phyloP scores from a whole-genome alignment of 345 rosid species.

The Crucihimalaya himalaica region DNA sequence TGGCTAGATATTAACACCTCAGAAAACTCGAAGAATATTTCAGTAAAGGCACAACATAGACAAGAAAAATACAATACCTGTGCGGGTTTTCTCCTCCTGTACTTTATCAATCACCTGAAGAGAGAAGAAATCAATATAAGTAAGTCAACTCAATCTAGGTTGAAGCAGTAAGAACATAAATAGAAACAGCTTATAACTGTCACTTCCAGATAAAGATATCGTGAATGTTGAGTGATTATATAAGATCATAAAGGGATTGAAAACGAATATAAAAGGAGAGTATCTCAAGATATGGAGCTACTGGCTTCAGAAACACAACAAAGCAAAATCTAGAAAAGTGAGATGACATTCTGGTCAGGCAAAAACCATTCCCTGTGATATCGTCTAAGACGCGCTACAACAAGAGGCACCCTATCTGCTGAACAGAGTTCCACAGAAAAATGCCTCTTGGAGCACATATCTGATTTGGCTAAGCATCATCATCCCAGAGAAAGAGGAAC shows the following conservation, averaged over 20 bases:
- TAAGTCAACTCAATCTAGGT: not conserved
- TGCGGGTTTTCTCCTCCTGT: conserved; percentile 42
- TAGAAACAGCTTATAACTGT: not conserved
- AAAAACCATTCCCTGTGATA: conserved; percentile 42
- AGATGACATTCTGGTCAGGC: conserved; percentile 39
- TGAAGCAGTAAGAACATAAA: not conserved
- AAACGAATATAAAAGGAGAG: not conserved
- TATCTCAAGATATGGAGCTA: not conserved
- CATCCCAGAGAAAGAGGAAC: conserved; percentile 25
- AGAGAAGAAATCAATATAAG: not conserved
- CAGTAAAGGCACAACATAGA: not conserved
- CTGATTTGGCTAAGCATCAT: conserved; percentile 47
- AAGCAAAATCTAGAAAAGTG: not conserved
- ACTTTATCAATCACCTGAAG: conserved; percentile 43
- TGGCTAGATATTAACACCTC: not conserved
- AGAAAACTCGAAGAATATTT: not conserved
- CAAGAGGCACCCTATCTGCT: conserved; percentile 19
- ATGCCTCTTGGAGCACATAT: conserved; percentile 41
- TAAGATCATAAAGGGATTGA: not conserved
- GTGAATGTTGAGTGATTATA: not conserved
- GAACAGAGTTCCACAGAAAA: not conserved
- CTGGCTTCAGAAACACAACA: not conserved
- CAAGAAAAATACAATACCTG: conserved; percentile 30
- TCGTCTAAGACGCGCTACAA: conserved; percentile 40
- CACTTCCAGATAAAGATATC: not conserved